phyloP scores from a whole-genome alignment of 2,329 filamentous ascomycete species.

The Penicillium psychrosexuale region DNA sequence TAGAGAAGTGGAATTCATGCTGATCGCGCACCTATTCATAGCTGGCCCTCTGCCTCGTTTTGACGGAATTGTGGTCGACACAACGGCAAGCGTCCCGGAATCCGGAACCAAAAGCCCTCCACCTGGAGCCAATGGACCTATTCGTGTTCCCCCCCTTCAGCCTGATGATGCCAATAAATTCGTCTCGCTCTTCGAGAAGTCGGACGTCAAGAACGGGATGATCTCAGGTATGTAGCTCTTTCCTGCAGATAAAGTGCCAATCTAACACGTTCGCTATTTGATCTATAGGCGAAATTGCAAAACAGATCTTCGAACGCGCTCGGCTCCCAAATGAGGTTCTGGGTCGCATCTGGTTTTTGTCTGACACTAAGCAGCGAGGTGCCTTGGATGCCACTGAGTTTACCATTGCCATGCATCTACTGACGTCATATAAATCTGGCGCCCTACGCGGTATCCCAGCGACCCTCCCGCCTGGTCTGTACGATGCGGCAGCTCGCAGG shows the following conservation, averaged over 20 bases:
- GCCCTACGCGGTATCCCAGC: constrained; percentile 74
- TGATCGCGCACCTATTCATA: constrained; percentile 16
- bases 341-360: constrained; percentile 93
- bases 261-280: background rate
- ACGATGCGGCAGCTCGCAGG: constrained; percentile 81
- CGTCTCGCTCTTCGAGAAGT: constrained; percentile 83
- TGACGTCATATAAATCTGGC: constrained; percentile 86
- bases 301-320: constrained; percentile 92
- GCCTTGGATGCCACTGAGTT: constrained; percentile 86
- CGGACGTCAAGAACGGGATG: constrained; percentile 70
- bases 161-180: constrained; percentile 90
- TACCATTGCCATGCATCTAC: constrained; percentile 95
- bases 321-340: constrained; percentile 84
- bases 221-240: constrained; percentile 57
- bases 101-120: constrained; percentile 43
- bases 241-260: background rate
- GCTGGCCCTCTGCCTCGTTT: constrained; percentile 88
- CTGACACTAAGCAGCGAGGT: constrained; percentile 89
- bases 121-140: constrained; percentile 56
- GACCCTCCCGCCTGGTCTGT: constrained; percentile 77
- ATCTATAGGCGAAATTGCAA: constrained; percentile 70
- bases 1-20: background rate
- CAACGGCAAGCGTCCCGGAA: constrained; percentile 51
- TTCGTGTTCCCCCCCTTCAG: constrained; percentile 83
- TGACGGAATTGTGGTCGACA: constrained; percentile 64